Percentiles rank a stretch among this genome's conserved stretches.
Evolutionary conservation across 2,329 filamentous ascomycete species (phyloP).

Genomic region (Curvularia sp.): DNA sequence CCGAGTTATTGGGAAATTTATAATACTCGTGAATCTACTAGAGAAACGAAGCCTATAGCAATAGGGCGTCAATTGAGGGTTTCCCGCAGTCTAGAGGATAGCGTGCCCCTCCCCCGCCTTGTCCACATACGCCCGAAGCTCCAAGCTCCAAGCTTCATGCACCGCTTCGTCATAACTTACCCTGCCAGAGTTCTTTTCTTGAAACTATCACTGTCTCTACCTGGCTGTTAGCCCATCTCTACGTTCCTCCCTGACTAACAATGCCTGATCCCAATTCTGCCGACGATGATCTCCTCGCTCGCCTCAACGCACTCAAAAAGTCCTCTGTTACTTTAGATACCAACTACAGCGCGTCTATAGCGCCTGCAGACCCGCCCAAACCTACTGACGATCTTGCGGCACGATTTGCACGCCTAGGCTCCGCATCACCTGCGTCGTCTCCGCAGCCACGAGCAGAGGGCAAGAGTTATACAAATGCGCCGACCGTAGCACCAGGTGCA

Average conservation of each 20-base stretch:
- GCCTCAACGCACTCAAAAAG: conserved; percentile 58
- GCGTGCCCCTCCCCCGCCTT: conserved; percentile 23
- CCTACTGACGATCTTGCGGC: conserved; percentile 46
- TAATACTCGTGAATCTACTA: neutral
- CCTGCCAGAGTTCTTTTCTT: neutral
- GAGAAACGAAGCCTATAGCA: neutral
- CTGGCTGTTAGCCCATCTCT: neutral
- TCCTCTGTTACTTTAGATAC: conserved; percentile 49
- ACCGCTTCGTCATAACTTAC: conserved; percentile 9
- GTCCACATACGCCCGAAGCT: conserved; percentile 25
- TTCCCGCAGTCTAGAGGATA: neutral
- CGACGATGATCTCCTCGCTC: conserved; percentile 56
- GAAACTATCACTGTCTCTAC: neutral
- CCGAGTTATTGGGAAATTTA: neutral
- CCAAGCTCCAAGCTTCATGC: conserved; percentile 15
- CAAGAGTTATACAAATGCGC: conserved; percentile 27
- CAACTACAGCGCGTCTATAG: conserved; percentile 29
- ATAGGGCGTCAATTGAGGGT: neutral
- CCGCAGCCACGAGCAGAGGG: conserved; percentile 36
- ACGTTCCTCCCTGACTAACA: neutral
- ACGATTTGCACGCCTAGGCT: conserved; percentile 47
- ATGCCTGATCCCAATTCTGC: conserved; percentile 27
- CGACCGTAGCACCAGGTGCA: conserved; percentile 41
- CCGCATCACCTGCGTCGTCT: conserved; percentile 36
- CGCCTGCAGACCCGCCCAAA: conserved; percentile 16